Evolutionary conservation across 2,329 filamentous ascomycete genomes (phyloP), one percentile per base, ranked within the genome.

Genomic region (Colletotrichum lupini): DNA sequence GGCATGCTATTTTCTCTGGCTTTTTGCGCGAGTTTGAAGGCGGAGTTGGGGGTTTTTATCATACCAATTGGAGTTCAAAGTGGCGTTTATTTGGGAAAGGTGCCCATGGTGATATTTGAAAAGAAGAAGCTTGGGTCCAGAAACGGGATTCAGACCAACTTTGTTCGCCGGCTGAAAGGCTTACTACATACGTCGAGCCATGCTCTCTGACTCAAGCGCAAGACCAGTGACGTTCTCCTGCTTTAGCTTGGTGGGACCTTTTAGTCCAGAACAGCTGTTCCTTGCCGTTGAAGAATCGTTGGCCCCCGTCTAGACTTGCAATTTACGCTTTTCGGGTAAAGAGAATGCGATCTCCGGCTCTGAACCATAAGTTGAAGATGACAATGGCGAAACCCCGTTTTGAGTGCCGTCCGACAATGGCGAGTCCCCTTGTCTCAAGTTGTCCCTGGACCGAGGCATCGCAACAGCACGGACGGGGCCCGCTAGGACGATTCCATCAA

Each of bases 41-140:
- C 63, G 67, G 68, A 49, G 26, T 49, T 63, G 59, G 32, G 56
- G 19, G 24, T 62, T 35, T 62, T 35, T 42, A 73, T 56, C 66
- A 73, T 70, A 73, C 71, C 67, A 73, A 26, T 52, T 53, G 66
- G 71, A 64, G 46, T 73, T 73, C n/a, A 37, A 26, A 65, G 71
- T 22, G 60, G 56, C 71, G 49, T 63, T 70, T 62, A 35, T 12
- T 55, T 68, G 32, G 22, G 24, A 24, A 58, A 64, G 53, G 68
- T 69, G 68, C 56, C n/a, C 46, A 60, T 37, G 24, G 42, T 32
- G 46, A 60, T 30, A 30, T 61, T 61, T 26, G 35, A 58, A 67
- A 59, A 42, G 19, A 59, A 67, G 19, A 49, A 22, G 19, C 42
- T 49, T 11, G 42, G 19, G 7, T n/a, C 42, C 46, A 57, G 46